A percentile compares a stretch with the other conserved stretches of the same genome.
Evolutionary conservation across 208 protist species (phyloP).

Genomic region (Leishmania amazonensis): DNA sequence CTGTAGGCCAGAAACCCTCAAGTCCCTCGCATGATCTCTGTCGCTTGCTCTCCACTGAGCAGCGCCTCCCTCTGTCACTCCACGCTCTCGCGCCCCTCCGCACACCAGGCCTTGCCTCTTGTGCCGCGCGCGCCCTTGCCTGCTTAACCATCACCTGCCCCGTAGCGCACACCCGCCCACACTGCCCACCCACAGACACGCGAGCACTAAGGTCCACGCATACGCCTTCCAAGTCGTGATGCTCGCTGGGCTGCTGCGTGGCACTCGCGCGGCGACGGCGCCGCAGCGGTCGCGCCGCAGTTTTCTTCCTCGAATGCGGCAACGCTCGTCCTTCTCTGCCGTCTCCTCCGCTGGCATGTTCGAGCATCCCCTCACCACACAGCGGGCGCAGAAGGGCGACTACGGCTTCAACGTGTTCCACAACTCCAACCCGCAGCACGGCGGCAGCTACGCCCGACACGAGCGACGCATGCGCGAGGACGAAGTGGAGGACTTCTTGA

Average conservation of each 20-base stretch:
- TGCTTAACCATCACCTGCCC: background rate
- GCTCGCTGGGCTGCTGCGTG: background rate
- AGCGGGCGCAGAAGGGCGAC: conserved; percentile 51
- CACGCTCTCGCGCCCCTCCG: background rate
- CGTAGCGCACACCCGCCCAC: background rate
- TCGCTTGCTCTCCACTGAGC: background rate
- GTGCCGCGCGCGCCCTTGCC: background rate
- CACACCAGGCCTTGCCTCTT: too few species aligned
- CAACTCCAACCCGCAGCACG: conserved; percentile 88
- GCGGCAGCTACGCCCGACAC: conserved; percentile 78
- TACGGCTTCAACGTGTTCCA: conserved; percentile 88
- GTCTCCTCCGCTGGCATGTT: background rate
- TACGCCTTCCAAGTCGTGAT: background rate
- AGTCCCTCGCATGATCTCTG: background rate
- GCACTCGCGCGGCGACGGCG: background rate
- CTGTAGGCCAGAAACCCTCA: too few species aligned
- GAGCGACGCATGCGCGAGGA: conserved; percentile 88
- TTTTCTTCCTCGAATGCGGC: background rate
- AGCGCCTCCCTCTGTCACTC: background rate
- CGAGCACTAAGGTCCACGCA: background rate
- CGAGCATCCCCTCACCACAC: background rate
- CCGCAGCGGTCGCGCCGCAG: background rate
- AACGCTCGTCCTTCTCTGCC: background rate
- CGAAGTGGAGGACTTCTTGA: conserved; percentile 84
- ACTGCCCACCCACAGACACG: background rate